phyloP scores from a whole-genome alignment of 2,329 filamentous ascomycete genomes.

The Coccinonectria pachysandricola region DNA sequence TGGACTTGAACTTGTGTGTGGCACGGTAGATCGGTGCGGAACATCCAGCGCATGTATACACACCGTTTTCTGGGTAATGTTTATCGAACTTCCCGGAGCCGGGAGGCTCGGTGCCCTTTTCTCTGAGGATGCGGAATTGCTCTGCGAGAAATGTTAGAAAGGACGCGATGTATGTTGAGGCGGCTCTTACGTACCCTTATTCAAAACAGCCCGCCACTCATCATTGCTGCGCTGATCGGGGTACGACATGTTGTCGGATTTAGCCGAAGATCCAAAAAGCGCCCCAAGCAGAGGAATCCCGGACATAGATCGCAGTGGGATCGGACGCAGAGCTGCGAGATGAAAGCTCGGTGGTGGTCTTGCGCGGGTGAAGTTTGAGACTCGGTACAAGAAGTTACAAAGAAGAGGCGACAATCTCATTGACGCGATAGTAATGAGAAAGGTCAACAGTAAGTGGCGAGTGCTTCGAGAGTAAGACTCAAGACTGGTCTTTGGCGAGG shows the following conservation, averaged over 20 bases:
- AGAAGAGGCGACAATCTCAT: conserved; percentile 43
- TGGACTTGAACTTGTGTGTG: conserved; percentile 88
- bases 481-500: too few species aligned
- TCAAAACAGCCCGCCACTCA: conserved; percentile 85
- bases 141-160: too few species aligned
- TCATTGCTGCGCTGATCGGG: conserved; percentile 72
- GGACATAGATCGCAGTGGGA: conserved; percentile 51
- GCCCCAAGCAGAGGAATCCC: conserved; percentile 68
- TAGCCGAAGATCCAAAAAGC: conserved; percentile 57
- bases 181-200: conserved; percentile 36
- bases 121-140: conserved; percentile 86
- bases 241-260: conserved; percentile 54
- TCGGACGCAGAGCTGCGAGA: conserved; percentile 16
- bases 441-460: conserved; percentile 1
- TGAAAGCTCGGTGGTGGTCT: conserved; percentile 19
- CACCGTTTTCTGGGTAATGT: conserved; percentile 63
- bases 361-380: conserved; percentile 34
- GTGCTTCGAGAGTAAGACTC: neutral
- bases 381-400: conserved; percentile 35
- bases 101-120: conserved; percentile 83
- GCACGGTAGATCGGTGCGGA: conserved; percentile 83
- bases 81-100: conserved; percentile 79
- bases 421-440: too few species aligned
- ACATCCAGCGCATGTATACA: conserved; percentile 85
- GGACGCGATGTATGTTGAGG: too few species aligned